These are phyloP conservation scores for Angophora floribunda DNA, from an alignment of 345 rosid genomes.

Conservation along the genomic window DNA sequence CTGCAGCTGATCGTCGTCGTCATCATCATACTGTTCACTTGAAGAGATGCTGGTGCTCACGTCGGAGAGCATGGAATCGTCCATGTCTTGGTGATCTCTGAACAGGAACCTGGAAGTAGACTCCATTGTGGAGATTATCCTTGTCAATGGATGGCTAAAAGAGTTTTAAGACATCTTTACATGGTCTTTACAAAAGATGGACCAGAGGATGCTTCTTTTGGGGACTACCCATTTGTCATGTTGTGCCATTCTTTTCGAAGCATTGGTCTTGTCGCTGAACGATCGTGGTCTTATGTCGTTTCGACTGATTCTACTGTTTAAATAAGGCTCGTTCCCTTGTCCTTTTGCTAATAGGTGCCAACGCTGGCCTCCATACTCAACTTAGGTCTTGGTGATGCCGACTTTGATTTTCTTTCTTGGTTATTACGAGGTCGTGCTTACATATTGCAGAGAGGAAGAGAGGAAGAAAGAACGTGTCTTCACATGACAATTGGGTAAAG, in stretches of 20 bases:
- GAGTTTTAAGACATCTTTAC: neutral
- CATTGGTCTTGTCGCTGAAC: neutral
- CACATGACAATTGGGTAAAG: neutral
- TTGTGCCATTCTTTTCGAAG: neutral
- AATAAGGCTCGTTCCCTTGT: neutral
- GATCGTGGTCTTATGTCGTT: neutral
- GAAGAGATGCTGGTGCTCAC: constrained; percentile 23
- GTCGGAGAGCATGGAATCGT: constrained; percentile 9
- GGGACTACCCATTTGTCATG: neutral
- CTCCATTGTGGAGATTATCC: constrained; percentile 15
- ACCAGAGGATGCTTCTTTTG: neutral
- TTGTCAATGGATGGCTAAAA: neutral
- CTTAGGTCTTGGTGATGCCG: neutral
- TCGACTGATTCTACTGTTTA: neutral
- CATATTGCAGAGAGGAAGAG: neutral
- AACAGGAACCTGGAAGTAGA: constrained; percentile 31
- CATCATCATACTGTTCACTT: neutral
- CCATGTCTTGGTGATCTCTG: constrained; percentile 32
- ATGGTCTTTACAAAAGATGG: neutral
- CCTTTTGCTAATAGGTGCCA: neutral
- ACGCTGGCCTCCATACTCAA: neutral
- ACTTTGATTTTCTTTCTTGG: neutral
- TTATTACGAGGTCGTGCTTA: neutral
- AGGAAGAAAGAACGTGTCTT: neutral
- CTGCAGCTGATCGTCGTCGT: constrained; percentile 22